Base-by-base conservation (phyloP, 257 asterid species). In the Salvia splendens region DNA sequence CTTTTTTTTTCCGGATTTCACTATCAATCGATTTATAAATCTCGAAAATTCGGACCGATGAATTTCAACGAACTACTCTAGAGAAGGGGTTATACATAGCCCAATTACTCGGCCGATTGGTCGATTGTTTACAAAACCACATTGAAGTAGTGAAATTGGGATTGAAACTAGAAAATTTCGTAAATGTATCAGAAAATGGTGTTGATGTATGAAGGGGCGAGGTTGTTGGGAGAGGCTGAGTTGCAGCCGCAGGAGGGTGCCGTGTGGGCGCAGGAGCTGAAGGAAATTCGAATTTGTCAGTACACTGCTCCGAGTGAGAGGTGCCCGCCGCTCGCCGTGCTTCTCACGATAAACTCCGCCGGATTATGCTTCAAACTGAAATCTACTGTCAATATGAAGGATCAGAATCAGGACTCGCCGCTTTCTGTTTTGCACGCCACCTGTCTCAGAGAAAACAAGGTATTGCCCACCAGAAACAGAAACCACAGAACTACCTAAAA, bases 371-470 rank as follows among this genome's bases (percentile, higher is more conserved):
- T 91, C 95, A 89, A 86, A 86, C 14, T 93, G 97, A 97, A 89
- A 83, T 83, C 90, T 69, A 24, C 86, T 43, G 86, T 58, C 57
- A 72, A 69, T 24, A 24, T 24, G 30, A 24, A 24, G 30, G 2
- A 24, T 24, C 30, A 24, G 81, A 68, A 70, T 70, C 85, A 52
- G 74, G 84, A 88, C 35, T 83, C 95, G 72, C 92, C 85, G 83
- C 95, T 93, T 64, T 79, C 84, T 42, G 69, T 73, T 77, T 82
- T 90, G 92, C 97, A 93, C 70, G 86, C 95, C 59, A 82, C 85
- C 74, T 93, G 98, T 81, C 94, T 93, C 96, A 85, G 85, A 73
- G 92, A 89, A n/a, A 89, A 88, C 85, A 93, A 93, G 98, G 98
- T 93, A 93, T 81, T 67, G 74, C 82, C 73, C 79, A 70, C 65